Evolutionary conservation across 148 eudicot species (phyloP), one percentile per base, ranked within the genome.

Genomic region (Arctostaphylos glauca): DNA sequence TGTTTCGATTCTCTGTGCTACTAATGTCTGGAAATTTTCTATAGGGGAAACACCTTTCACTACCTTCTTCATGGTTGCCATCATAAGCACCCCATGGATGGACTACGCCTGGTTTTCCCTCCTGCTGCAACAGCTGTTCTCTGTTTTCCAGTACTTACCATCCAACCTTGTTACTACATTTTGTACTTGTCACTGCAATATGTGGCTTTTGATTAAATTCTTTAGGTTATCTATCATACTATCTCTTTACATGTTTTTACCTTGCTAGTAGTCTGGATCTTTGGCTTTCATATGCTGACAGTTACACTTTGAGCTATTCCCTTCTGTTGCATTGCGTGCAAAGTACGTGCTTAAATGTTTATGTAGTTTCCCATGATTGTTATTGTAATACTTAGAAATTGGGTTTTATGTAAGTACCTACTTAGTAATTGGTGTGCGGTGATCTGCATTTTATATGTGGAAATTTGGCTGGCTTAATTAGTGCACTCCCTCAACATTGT

Each of bases 11-110:
- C 38, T 21, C 13, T 8, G 5, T 64, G 8, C 12, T 4, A 25
- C 13, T 25, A 66, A 48, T 23, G 16, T 2, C 23, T 9, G 38
- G 31, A 47, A 74, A 54, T 74, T 47, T 74, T 48, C 18, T 74
- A 9, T 74, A 92, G 95, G 95, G 90, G 91, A 21, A 96, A 96
- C 89, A 96, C 99, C 1, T 14, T 88, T 21, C 98, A 96, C 83
- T 96, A 94, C 88, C 98, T 94, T 87, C 85, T 96, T 84, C 99
- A 96, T 85, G 99, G 99, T 56, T 94, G 97, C 84, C 99, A 96
- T 87, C 99, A 94, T 85, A 96, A 96, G 89, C 99, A 96, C 83
- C 99, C 99, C 25, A 92, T 91, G 97, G 99, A 96, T 91, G 93
- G 93, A 54, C 86, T 94, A 47, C 95, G 99, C 78, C 99, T 96